Base-by-base conservation (phyloP, 768 basidiomycete genomes). In the Paxillus involutus region DNA sequence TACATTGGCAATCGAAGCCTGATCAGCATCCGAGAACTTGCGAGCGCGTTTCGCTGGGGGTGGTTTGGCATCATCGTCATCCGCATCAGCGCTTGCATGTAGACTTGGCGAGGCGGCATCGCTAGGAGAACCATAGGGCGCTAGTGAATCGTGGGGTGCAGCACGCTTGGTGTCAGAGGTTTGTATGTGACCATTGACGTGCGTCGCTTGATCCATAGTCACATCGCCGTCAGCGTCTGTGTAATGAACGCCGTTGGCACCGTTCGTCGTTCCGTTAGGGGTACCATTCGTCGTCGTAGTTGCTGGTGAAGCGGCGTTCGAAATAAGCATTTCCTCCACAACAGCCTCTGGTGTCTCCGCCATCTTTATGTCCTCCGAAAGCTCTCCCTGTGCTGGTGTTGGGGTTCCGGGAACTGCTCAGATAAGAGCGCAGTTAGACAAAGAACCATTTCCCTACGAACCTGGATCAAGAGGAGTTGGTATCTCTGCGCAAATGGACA, bases 31-130 rank as follows among this genome's bases (percentile, higher is more conserved):
- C 44, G 88, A 89, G 62, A 83, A 75, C 73, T 84, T 84, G 61
- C 91, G 75, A 29, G 88, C 80, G 57, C 91, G 81, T 80, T 93
- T 93, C 55, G 89, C 87, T 29, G 91, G 91, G n/a, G 87, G 89
- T 13, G 85, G 88, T 56, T 78, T 74, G 53, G 81, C 77, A 57
- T 85, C 83, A 55, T 85, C 84, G 61, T 82, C 56, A 29, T 61
- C 70, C 12, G 21, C 49, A 13, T 62, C 60, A 4, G 30, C 51
- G 12, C 59, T 58, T 0, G 40, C 35, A 45, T 47, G 60, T 44
- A 75, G 76, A 21, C 61, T 63, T 32, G 71, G 67, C 7, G 64
- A 71, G 45, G 30, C 43, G 21, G 62, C 60, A 65, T 56, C 65
- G 66, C 45, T 60, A 49, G 73, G 74, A 7, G 74, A 71, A 39